Evolutionary conservation across 2,329 filamentous ascomycete species (phyloP), one percentile per base, ranked within the genome.

Genomic region (Xylariomycetidae sp.): DNA sequence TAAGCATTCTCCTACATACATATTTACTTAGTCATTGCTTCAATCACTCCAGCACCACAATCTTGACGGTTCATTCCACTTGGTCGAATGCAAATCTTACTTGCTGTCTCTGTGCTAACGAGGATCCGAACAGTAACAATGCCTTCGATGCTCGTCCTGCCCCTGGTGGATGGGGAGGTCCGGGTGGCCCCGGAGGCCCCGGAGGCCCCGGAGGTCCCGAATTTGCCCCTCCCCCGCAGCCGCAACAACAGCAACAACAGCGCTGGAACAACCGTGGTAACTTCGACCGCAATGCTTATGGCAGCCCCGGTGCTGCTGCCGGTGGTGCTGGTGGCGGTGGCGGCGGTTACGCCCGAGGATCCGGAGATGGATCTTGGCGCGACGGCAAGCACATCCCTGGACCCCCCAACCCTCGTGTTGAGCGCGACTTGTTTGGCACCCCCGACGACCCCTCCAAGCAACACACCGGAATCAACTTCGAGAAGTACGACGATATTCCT

Each of bases 401-500:
- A 38, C 88, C 89, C 44, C 64, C 82, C 51, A 97, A 97, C 70
- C 76, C 82, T 45, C 88, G 90, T 51, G 49, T 94, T 29, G 92
- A 98, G 77, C 89, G 89, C 53, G 92, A 98, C 59, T 84, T 98
- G 33, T 98, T 96, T 62, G 92, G 92, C 56, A 72, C 84, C 31
- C 71, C 82, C 51, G 90, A 97, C 63, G 92, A 97, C 58, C 88
- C 90, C 44, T 80, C 84, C 49, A 97, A 96, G 76, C 86, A 95
- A 64, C 86, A 94, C 57, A 96, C 88, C 20, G 92, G 92, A 66
- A 97, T 98, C 84, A 98, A 98, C 78, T 98, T 98, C 62, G 84
- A 95, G 72, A 98, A 98, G 75, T 98, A 98, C 68, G 92, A 98
- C 59, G 92, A 98, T 64, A 98, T 98, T 49, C 92, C 92, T 35